Percentiles rank a stretch among this genome's conserved stretches.
phyloP scores from a whole-genome alignment of 2,329 filamentous ascomycete species.

The Teratosphaeria viscida region DNA sequence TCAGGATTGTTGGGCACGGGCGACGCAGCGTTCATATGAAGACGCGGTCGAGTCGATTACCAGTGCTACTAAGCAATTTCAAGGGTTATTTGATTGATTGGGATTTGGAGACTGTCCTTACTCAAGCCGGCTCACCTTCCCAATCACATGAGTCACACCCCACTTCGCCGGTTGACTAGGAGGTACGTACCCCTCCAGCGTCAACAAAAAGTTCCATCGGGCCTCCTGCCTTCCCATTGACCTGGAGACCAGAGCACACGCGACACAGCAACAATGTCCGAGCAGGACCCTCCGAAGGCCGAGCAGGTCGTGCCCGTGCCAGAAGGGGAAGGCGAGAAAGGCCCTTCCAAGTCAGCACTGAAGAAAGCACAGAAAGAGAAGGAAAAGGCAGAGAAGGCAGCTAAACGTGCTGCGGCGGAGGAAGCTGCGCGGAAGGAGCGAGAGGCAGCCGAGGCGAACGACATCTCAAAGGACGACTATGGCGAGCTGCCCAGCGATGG shows the following conservation, averaged over 20 bases:
- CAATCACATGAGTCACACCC: background rate
- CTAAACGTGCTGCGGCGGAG: slow-evolving; percentile 57
- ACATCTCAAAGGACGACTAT: slow-evolving; percentile 67
- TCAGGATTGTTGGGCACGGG: background rate
- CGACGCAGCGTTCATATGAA: background rate
- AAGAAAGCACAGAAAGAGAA: slow-evolving; percentile 88
- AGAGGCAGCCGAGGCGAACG: slow-evolving; percentile 54
- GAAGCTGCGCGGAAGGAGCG: slow-evolving; percentile 55
- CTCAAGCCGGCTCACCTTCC: background rate
- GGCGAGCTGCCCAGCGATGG: slow-evolving; percentile 51
- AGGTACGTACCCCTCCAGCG: background rate
- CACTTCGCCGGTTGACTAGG: background rate
- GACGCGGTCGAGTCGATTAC: background rate
- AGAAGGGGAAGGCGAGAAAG: slow-evolving; percentile 29
- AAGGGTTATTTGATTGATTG: background rate
- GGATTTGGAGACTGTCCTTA: background rate
- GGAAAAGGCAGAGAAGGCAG: slow-evolving; percentile 67
- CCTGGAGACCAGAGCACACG: background rate
- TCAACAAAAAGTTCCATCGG: background rate
- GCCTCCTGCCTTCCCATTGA: background rate
- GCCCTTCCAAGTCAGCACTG: slow-evolving; percentile 63
- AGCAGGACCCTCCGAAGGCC: slow-evolving; percentile 14
- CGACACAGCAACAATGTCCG: background rate
- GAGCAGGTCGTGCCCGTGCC: slow-evolving; percentile 6
- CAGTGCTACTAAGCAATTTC: background rate